Evolutionary conservation across 108 stramenopile species (phyloP).

Genomic region (Pseudonitzschia pungens): DNA sequence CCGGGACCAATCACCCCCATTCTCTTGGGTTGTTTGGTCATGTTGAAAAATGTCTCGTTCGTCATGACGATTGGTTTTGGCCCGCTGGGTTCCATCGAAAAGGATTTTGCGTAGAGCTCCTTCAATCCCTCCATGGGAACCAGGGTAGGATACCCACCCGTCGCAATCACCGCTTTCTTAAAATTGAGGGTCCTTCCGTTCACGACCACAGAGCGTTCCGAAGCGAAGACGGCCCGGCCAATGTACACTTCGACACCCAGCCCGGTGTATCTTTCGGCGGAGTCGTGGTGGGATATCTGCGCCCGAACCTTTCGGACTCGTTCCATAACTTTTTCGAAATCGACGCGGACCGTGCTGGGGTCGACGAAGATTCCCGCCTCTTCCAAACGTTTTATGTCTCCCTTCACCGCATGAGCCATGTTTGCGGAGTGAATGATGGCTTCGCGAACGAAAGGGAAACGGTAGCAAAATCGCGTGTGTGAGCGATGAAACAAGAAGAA

Average conservation of each 20-base stretch:
- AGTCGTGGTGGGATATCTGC: constrained; percentile 78
- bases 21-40: constrained; percentile 70
- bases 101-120: constrained; percentile 48
- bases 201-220: constrained; percentile 54
- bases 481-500: too few relatives aligned
- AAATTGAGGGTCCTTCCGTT: constrained; percentile 56
- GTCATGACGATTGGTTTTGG: constrained; percentile 70
- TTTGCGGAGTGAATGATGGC: constrained; percentile 78
- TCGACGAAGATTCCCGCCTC: constrained; percentile 70
- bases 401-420: constrained; percentile 47
- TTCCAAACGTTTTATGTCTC: constrained; percentile 43
- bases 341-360: constrained; percentile 55
- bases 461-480: not conserved
- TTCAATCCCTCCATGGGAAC: constrained; percentile 65
- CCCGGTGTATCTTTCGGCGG: constrained; percentile 69
- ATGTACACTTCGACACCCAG: constrained; percentile 70
- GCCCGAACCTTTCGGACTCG: constrained; percentile 74
- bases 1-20: constrained; percentile 86
- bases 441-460: not conserved
- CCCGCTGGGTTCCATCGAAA: constrained; percentile 15
- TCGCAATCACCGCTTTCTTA: constrained; percentile 81
- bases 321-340: constrained; percentile 87
- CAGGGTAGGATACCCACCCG: constrained; percentile 77
- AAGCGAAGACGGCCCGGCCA: constrained; percentile 57
- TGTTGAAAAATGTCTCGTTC: constrained; percentile 87